phyloP scores from a whole-genome alignment of 805 yeast genomes.

The Tetrapisispora taiwanensis region DNA sequence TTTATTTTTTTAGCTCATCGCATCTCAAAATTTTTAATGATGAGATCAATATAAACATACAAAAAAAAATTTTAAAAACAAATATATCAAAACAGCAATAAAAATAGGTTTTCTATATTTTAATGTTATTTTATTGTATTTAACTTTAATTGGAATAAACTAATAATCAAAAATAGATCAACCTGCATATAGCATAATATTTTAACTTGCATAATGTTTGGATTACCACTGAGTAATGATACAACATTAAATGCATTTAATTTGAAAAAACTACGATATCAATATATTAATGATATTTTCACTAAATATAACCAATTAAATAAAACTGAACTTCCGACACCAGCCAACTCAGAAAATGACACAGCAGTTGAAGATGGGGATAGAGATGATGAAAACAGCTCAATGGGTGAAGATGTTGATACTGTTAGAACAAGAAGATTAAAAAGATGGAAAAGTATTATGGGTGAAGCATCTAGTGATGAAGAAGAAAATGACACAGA shows the following conservation, averaged over 20 bases:
- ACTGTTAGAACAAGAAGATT: conserved; percentile 6
- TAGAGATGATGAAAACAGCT: conserved; percentile 9
- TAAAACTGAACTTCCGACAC: conserved; percentile 13
- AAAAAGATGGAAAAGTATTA: conserved; percentile 15
- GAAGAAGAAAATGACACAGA: conserved; percentile 10
- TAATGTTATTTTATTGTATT: too few relatives aligned
- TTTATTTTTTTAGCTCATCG: conserved; percentile 1
- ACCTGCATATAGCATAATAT: too few relatives aligned
- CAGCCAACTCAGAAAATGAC: conserved; percentile 21
- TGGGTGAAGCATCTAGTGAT: conserved; percentile 14
- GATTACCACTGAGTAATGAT: conserved; percentile 11
- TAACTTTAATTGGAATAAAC: not conserved
- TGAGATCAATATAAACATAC: not conserved
- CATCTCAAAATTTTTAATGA: conserved; percentile 2
- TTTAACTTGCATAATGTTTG: conserved; percentile 12
- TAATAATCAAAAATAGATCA: not conserved
- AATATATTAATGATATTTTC: conserved; percentile 14
- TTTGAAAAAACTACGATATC: conserved; percentile 19
- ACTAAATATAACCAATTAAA: conserved; percentile 7
- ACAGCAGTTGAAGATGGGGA: conserved; percentile 4
- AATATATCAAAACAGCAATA: not conserved
- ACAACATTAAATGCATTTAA: conserved; percentile 6
- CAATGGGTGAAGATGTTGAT: conserved; percentile 3
- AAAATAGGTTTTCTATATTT: too few relatives aligned
- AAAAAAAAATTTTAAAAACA: not conserved